phyloP scores from a whole-genome alignment of 2,329 filamentous ascomycete genomes.

The Aspergillus chevalieri region DNA sequence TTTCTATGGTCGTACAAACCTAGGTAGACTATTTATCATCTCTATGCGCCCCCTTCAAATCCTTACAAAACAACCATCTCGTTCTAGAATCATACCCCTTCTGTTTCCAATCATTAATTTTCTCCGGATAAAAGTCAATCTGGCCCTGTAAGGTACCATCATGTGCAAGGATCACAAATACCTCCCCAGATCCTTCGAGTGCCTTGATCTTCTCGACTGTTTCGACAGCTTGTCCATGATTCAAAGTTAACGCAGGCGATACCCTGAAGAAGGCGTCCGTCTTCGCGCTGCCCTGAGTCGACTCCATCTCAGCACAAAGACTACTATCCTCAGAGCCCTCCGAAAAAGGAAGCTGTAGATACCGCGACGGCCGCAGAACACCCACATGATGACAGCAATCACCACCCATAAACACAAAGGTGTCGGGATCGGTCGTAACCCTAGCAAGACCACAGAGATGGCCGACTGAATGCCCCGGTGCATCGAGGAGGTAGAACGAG shows the following conservation, averaged over 20 bases:
- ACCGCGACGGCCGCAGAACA: not conserved
- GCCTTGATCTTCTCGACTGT: not conserved
- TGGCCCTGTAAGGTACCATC: not conserved
- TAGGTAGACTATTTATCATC: too few relatives aligned
- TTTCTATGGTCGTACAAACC: too few relatives aligned
- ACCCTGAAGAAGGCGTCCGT: not conserved
- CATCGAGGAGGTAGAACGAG: constrained; percentile 48
- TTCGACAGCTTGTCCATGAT: not conserved
- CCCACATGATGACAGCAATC: not conserved
- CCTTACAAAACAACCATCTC: not conserved
- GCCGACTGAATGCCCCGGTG: constrained; percentile 2
- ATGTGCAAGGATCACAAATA: not conserved
- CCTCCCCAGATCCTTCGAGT: not conserved
- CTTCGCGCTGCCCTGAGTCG: not conserved
- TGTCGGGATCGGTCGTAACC: not conserved
- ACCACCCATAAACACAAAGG: not conserved
- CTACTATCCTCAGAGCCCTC: not conserved
- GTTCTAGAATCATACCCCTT: not conserved
- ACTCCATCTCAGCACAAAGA: not conserved
- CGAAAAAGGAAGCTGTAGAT: not conserved
- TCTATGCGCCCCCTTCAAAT: not conserved
- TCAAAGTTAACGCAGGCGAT: not conserved
- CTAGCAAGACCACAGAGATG: not conserved
- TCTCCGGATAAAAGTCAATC: not conserved
- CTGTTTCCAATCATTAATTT: not conserved